Base-by-base conservation (phyloP, 192 early-diverging fungal species). In the Coemansia sp. region DNA sequence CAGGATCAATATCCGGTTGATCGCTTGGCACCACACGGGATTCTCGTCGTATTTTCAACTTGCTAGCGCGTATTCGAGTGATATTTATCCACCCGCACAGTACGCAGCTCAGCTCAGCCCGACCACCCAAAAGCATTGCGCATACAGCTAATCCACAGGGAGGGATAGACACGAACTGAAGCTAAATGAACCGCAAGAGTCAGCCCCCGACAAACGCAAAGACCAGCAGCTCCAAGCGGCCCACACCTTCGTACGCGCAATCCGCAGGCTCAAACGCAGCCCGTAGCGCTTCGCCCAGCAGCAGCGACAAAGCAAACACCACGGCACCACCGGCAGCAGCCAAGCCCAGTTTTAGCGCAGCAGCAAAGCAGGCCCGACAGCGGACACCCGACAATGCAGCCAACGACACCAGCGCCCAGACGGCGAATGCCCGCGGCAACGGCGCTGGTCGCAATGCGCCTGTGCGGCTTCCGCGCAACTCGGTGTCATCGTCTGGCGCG, bases 121-220 rank as follows among this genome's bases (percentile, higher is more conserved):
- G 56, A 22, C 15, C 55, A 25, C 29, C 21, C 57, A 43, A 45
- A 21, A 41, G 24, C 58, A 10, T 12, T 8, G 7, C n/a, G 25
- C 24, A n/a, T 41, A n/a, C 21, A 43, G 32, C 5, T 32, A 25
- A 15, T 45, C 62, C 51, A 53, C 62, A 63, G 39, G 38, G 32
- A 25, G 45, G 49, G 19, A 38, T 62, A 50, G 32, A 25, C 41
- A 60, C 35, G 51, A 49, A 64, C 41, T 59, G 55, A 22, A 50
- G 35, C 77, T 80, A 73, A 74, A 80, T 80, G 77, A 80, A 73
- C 67, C 73, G 69, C 72, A 66, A 74, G 54, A 61, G 69, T 69
- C 68, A 74, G 39, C 60, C 72, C 59, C 24, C 67, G 68, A 69
- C 67, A 61, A 70, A 73, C 72, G 47, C 68, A 70, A 73, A 73